phyloP scores from a whole-genome alignment of 345 rosid genomes.

The Zanthoxylum bungeanum region DNA sequence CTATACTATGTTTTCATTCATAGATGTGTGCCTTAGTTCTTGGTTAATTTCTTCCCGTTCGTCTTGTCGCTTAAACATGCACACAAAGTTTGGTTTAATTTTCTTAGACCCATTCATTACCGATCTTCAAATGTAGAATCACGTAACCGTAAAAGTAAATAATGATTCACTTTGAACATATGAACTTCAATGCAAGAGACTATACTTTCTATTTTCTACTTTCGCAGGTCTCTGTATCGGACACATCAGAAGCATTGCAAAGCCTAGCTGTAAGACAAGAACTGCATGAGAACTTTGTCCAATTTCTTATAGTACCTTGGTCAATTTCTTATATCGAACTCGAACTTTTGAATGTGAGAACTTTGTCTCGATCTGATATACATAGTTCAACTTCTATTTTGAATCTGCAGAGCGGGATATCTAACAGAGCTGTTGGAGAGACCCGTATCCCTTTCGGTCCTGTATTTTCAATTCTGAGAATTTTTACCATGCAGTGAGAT shows the following conservation, averaged over 20 bases:
- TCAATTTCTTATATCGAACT: constrained; percentile 24
- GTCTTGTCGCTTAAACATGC: background rate
- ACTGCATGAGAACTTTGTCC: background rate
- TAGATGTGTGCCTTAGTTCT: too few relatives aligned
- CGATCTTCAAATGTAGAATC: background rate
- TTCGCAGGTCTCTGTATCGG: constrained; percentile 45
- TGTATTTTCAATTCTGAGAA: constrained; percentile 1
- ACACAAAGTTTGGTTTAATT: background rate
- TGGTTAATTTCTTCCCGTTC: background rate
- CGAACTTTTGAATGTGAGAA: constrained; percentile 26
- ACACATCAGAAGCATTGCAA: constrained; percentile 61
- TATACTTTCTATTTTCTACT: constrained; percentile 12
- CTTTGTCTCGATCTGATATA: background rate
- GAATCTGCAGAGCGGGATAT: constrained; percentile 65
- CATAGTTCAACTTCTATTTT: constrained; percentile 27
- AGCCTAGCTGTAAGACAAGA: constrained; percentile 60
- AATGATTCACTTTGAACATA: background rate
- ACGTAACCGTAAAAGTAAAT: background rate
- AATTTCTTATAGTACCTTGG: background rate
- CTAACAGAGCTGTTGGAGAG: constrained; percentile 88
- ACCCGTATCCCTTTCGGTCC: constrained; percentile 62
- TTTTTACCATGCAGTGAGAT: background rate
- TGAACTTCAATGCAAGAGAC: background rate
- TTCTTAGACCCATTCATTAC: background rate
- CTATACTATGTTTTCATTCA: background rate